Percentiles rank a stretch among this genome's conserved stretches.
These are phyloP conservation scores for Candida sphagnicola DNA, from an alignment of 805 yeast species.

Conservation along the genomic window DNA sequence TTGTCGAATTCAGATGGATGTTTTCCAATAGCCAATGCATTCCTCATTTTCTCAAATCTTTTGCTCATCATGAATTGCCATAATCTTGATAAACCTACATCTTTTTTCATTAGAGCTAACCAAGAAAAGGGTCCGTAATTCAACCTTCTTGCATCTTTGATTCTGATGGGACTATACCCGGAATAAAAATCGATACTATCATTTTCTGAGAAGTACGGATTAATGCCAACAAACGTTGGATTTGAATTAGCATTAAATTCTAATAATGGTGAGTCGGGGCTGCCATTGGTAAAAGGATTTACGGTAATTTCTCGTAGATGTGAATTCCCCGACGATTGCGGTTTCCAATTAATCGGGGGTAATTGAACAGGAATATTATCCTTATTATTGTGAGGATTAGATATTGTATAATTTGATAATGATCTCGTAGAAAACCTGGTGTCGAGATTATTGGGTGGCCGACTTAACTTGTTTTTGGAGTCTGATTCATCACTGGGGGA, in stretches of 20 bases:
- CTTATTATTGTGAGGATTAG: neutral
- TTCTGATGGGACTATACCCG: conserved; percentile 40
- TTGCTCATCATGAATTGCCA: conserved; percentile 8
- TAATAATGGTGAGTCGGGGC: neutral
- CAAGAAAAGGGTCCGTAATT: conserved; percentile 54
- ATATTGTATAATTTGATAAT: conserved; percentile 1
- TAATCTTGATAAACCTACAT: conserved; percentile 20
- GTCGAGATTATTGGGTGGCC: neutral
- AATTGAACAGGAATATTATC: conserved; percentile 6
- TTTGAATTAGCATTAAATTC: conserved; percentile 1
- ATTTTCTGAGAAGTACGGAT: conserved; percentile 20
- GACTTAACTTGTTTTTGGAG: neutral
- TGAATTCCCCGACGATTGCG: conserved; percentile 1
- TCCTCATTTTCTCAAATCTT: conserved; percentile 3
- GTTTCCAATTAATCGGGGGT: conserved; percentile 11
- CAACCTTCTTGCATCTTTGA: conserved; percentile 34
- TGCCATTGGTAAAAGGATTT: neutral
- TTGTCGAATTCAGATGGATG: conserved; percentile 1
- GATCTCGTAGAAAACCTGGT: neutral
- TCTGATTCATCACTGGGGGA: neutral
- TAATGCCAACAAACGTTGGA: conserved; percentile 14
- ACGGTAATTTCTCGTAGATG: neutral
- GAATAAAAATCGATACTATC: conserved; percentile 40
- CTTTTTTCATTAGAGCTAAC: conserved; percentile 45
- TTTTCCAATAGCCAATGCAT: conserved; percentile 3